Evolutionary conservation across 306 rosid genomes (phyloP).

Genomic region (Echinosophora koreensis): DNA sequence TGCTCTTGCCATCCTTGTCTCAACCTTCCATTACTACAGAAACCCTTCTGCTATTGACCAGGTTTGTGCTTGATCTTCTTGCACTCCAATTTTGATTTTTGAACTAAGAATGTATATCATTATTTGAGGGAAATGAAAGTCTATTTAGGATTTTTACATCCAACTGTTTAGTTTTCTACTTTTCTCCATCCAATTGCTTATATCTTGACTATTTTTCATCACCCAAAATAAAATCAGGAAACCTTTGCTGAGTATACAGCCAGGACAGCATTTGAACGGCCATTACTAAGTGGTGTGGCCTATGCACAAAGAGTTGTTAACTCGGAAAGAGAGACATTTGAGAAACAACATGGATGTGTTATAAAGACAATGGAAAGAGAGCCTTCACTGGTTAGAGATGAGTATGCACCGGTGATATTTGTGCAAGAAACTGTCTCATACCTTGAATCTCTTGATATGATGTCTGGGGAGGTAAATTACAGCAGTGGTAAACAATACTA

Average conservation of each 20-base stretch:
- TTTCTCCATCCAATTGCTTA: background rate
- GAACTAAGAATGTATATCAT: background rate
- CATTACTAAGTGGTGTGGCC: slow-evolving; percentile 94
- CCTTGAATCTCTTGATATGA: slow-evolving; percentile 93
- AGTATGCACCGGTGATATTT: slow-evolving; percentile 96
- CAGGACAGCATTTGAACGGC: slow-evolving; percentile 94
- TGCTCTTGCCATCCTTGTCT: slow-evolving; percentile 95
- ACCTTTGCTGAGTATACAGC: slow-evolving; percentile 86
- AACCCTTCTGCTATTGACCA: slow-evolving; percentile 95
- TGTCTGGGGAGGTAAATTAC: slow-evolving; percentile 94
- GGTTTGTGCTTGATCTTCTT: slow-evolving; percentile 62
- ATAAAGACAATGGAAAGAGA: slow-evolving; percentile 92
- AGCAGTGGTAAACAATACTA: background rate
- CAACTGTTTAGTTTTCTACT: background rate
- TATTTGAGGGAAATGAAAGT: slow-evolving; percentile 4
- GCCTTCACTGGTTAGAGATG: slow-evolving; percentile 84
- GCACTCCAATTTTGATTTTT: slow-evolving; percentile 31
- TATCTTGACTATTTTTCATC: slow-evolving; percentile 23
- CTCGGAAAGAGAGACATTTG: slow-evolving; percentile 79
- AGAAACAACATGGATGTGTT: slow-evolving; percentile 86
- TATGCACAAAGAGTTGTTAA: slow-evolving; percentile 88
- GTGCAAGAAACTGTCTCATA: slow-evolving; percentile 89
- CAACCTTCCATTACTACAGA: slow-evolving; percentile 91
- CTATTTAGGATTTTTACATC: background rate
- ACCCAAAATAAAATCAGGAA: slow-evolving; percentile 55